Base-by-base conservation (phyloP, 2,329 filamentous ascomycete genomes). In the Ophiostoma montium region DNA sequence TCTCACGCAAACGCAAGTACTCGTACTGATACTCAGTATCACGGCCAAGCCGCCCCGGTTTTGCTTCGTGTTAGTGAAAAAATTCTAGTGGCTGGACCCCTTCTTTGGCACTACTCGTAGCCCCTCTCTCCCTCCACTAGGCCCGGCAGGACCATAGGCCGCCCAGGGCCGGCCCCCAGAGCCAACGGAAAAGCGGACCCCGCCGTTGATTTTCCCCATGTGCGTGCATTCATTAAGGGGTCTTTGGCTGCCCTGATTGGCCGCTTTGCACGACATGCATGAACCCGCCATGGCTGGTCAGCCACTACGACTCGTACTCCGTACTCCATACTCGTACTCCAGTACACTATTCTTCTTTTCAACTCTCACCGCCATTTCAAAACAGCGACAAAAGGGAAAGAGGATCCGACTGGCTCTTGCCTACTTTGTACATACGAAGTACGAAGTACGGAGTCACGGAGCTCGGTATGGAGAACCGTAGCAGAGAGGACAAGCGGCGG, bases 211-310 rank as follows among this genome's bases (percentile, higher is more conserved):
- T 50, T n/a, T 31, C 47, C 48, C 50, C 46, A 55, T 47, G 52
- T 49, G 43, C 54, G 31, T 54, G 54, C 54, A 51, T 49, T 30
- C 35, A 18, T n/a, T 30, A 48, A 35, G 32, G 36, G 46, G 52
- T 31, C 23, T 16, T 21, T 1, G 12, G 11, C 13, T 12, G 2
- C 8, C 18, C 8, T 53, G 46, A 54, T 56, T 56, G 54, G 54
- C 48, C 30, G 16, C 23, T 15, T n/a, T 32, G 32, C 31, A 35
- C 23, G 45, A 45, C 49, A 51, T 56, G 53, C 53, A 56, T 50
- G 54, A 52, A 50, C 48, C 52, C 54, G 48, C 48, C 48, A 51
- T 53, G 53, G 54, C 54, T 56, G 54, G 54, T 52, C 51, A 51
- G 51, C 54, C 51, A 54, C 50, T 51, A 49, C 48, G 38, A 43